phyloP scores from a whole-genome alignment of 495 filamentous ascomycete species.

The Rhypophila decipiens region DNA sequence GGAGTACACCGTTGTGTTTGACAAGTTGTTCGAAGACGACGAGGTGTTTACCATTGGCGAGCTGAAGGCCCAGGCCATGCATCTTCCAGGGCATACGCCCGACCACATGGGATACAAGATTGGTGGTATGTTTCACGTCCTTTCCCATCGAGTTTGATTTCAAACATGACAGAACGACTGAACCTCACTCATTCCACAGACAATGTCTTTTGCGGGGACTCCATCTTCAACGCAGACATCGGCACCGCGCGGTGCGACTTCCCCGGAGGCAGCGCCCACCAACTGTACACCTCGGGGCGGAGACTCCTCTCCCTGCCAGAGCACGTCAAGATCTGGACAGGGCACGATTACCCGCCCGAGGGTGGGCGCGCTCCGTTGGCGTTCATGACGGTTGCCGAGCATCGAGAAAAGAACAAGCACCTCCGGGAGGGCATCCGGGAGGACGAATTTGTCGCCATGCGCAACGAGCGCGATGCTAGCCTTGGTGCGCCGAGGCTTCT shows the following conservation, averaged over 20 bases:
- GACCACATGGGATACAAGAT: conserved; percentile 57
- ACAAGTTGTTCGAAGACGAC: conserved; percentile 47
- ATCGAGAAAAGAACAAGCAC: conserved; percentile 48
- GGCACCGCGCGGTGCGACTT: conserved; percentile 57
- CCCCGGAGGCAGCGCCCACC: conserved; percentile 44
- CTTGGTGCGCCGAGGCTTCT: conserved; percentile 47
- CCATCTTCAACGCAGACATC: conserved; percentile 53
- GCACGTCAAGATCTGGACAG: conserved; percentile 43
- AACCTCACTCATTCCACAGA: conserved; percentile 7
- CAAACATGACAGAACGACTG: neutral
- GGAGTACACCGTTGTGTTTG: conserved; percentile 44
- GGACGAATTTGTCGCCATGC: conserved; percentile 43
- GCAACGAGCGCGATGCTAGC: conserved; percentile 40
- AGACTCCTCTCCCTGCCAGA: conserved; percentile 42
- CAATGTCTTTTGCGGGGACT: conserved; percentile 60
- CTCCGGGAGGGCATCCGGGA: conserved; percentile 32
- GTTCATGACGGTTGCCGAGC: conserved; percentile 45
- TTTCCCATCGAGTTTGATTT: neutral
- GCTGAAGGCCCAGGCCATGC: conserved; percentile 40
- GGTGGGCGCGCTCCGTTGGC: conserved; percentile 26
- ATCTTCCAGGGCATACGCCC: conserved; percentile 57
- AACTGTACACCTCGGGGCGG: conserved; percentile 38
- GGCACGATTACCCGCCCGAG: conserved; percentile 44
- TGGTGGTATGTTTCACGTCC: conserved; percentile 27
- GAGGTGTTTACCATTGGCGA: conserved; percentile 45